A percentile compares a stretch with the other conserved stretches of the same genome.
phyloP scores from a whole-genome alignment of 2,329 filamentous ascomycete genomes.

The Lecanosticta acicola region DNA sequence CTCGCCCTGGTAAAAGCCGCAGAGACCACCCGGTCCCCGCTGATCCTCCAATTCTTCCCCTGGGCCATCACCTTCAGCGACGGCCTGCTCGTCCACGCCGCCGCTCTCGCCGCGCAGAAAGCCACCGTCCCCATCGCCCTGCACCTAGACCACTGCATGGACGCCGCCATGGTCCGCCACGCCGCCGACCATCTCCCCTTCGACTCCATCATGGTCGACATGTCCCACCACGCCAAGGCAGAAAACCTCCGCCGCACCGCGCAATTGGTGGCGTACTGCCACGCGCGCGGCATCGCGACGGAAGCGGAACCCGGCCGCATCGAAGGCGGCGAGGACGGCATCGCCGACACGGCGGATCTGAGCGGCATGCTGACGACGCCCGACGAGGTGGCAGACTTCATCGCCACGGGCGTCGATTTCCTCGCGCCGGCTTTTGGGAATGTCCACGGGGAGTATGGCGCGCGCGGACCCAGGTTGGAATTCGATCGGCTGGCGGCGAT shows the following conservation, averaged over 20 bases:
- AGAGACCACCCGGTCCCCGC: slow-evolving; percentile 25
- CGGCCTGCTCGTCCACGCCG: slow-evolving; percentile 24
- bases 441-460: slow-evolving; percentile 30
- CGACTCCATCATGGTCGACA: slow-evolving; percentile 33
- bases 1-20: slow-evolving; percentile 27
- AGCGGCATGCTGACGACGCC: slow-evolving; percentile 27
- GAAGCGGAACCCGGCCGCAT: slow-evolving; percentile 32
- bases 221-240: slow-evolving; percentile 31
- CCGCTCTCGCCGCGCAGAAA: slow-evolving; percentile 20
- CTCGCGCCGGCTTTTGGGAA: slow-evolving; percentile 32
- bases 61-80: slow-evolving; percentile 27
- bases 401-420: slow-evolving; percentile 29
- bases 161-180: slow-evolving; percentile 16
- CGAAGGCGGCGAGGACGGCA: slow-evolving; percentile 32
- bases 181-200: slow-evolving; percentile 25
- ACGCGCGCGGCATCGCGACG: slow-evolving; percentile 28
- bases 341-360: slow-evolving; percentile 28
- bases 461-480: slow-evolving; percentile 31
- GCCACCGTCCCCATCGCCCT: slow-evolving; percentile 27
- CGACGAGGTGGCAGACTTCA: slow-evolving; percentile 28
- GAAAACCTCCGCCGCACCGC: slow-evolving; percentile 30
- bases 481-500: slow-evolving; percentile 37
- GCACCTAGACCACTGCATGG: slow-evolving; percentile 30
- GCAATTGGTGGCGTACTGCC: slow-evolving; percentile 27
- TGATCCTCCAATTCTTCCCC: slow-evolving; percentile 28